phyloP scores from a whole-genome alignment of 2,329 filamentous ascomycete species.

The Apiospora arundinis region DNA sequence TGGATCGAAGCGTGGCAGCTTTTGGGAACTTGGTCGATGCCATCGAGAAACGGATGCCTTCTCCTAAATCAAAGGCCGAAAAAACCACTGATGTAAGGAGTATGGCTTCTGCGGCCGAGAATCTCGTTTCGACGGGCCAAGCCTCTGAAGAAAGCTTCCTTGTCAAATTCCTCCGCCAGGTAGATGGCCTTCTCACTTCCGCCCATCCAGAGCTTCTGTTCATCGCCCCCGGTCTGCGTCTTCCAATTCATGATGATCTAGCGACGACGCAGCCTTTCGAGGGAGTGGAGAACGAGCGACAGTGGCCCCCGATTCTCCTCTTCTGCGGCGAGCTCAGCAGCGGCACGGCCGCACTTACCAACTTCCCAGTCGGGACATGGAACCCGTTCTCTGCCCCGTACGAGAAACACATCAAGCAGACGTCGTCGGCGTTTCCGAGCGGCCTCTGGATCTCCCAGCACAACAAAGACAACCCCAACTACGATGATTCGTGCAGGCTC shows the following conservation, averaged over 20 bases:
- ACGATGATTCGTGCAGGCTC: constrained; percentile 18
- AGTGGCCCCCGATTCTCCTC: constrained; percentile 14
- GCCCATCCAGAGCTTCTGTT: background rate
- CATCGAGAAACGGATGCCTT: constrained; percentile 16
- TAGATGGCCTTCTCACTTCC: background rate
- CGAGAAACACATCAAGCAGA: background rate
- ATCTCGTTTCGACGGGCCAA: background rate
- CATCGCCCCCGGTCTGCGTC: constrained; percentile 12
- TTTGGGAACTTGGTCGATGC: constrained; percentile 6
- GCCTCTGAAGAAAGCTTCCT: background rate
- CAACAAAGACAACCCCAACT: background rate
- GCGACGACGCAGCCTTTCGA: background rate
- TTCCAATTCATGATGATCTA: background rate
- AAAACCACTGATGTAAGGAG: background rate
- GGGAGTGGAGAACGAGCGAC: background rate
- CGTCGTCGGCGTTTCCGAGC: background rate
- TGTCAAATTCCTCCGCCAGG: background rate
- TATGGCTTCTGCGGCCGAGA: background rate
- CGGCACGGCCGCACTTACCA: background rate
- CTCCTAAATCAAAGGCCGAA: background rate
- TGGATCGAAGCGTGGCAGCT: background rate
- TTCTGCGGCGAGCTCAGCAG: background rate
- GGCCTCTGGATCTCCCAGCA: constrained; percentile 11
- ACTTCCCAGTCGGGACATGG: background rate
- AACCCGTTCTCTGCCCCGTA: constrained; percentile 1